Base-by-base conservation (phyloP, 306 rosid species). In the Malus sylvestris region DNA sequence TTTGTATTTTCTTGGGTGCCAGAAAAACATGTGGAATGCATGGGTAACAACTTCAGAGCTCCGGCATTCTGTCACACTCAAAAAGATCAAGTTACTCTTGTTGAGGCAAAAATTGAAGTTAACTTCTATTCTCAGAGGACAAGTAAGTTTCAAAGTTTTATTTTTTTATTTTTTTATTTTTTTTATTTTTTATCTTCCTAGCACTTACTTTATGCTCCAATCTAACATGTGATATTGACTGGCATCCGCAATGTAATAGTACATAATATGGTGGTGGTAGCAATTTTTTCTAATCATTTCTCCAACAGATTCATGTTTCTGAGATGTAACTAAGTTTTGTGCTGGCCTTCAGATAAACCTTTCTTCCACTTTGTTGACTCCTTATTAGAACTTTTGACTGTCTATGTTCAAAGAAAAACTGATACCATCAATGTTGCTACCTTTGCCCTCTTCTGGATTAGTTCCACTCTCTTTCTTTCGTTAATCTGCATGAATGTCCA, bases 1-100 rank as follows among this genome's bases (percentile, higher is more conserved):
- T 80, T 87, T 86, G 75, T 78, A 53, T 77, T 83, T 74, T 42
- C 25, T 65, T 70, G 11, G 57, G 74, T 77, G 64, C 77, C 97
- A 96, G 99, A 90, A 82, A 83, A 88, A 89, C 84, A 80, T 96
- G 67, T 96, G 99, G 99, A 92, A 96, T 86, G 98, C 97, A 67
- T 96, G 98, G 99, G 98, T 93, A 74, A 86, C 96, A 67, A 96
- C 86, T 71, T 96, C 99, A 67, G 99, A 96, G 81, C 91, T 96
- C 52, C 93, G 98, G 75, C 98, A 96, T 78, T 86, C 92, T 71
- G 99, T 96, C 83, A 96, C 96, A 49, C 99, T 93, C 68, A 96
- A 89, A 88, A 87, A 97, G 86, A 87, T 96, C 93, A 96, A 96
- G 89, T 88, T 96, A 76, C 83, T 96, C 63, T 84, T 96, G 84